Conservation (phyloP, 495 filamentous ascomycete species). For the Aspergillus hancockii region DNA sequence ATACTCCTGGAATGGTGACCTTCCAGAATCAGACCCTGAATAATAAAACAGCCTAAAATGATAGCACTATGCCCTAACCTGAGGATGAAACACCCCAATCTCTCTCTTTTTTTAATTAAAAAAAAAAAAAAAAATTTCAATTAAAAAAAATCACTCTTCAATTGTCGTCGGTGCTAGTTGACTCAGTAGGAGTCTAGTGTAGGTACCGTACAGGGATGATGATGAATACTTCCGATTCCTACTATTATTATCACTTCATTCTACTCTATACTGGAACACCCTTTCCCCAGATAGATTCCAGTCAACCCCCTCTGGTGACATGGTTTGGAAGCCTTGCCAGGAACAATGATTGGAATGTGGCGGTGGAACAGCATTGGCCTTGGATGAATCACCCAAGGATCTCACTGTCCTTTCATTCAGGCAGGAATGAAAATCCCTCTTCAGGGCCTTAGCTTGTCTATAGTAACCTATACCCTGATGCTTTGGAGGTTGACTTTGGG, state of each 20-base stretch:
- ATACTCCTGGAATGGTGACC: conserved; percentile 2
- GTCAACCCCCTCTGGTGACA: background rate
- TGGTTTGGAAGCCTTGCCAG: background rate
- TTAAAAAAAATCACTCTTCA: too few species aligned
- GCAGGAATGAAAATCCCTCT: background rate
- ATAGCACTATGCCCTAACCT: conserved; percentile 1
- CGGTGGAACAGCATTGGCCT: background rate
- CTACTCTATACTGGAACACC: conserved; percentile 1
- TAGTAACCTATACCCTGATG: background rate
- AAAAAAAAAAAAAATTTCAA: background rate
- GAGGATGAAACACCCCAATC: conserved; percentile 9
- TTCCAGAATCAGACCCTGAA: conserved; percentile 10
- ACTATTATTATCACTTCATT: conserved; percentile 1
- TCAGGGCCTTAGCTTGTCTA: background rate
- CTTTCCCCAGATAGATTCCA: background rate
- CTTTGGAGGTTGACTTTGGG: too few species aligned
- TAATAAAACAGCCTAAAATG: conserved; percentile 6
- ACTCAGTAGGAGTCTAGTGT: background rate
- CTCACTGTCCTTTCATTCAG: background rate
- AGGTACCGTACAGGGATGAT: background rate
- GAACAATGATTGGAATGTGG: conserved; percentile 1
- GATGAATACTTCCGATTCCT: background rate
- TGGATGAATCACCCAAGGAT: background rate
- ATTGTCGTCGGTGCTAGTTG: too few species aligned
- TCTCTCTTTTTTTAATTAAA: background rate